Evolutionary conservation across 441 rosid genomes (phyloP).

Genomic region (Pelargonium australe): DNA sequence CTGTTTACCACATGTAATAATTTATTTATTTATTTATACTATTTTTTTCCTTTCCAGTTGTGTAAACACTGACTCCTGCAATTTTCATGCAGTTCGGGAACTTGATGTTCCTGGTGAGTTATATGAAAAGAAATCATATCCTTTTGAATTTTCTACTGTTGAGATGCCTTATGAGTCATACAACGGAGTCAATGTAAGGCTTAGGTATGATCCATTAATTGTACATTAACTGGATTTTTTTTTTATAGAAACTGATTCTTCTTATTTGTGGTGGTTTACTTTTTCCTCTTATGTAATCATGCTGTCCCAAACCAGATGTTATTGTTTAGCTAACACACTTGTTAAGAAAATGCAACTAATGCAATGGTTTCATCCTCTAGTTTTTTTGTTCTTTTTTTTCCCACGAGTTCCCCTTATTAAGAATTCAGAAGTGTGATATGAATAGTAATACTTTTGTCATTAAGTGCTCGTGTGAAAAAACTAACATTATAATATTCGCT

Average conservation of each 20-base stretch:
- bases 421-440: neutral
- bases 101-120: conserved; percentile 95
- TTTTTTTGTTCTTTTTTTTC: neutral
- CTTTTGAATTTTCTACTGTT: conserved; percentile 84
- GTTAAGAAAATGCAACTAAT: neutral
- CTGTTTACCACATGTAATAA: neutral
- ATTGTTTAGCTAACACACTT: neutral
- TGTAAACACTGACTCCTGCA: conserved; percentile 10
- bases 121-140: conserved; percentile 80
- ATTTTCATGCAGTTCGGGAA: conserved; percentile 66
- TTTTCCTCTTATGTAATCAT: neutral
- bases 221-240: neutral
- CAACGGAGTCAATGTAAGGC: conserved; percentile 87
- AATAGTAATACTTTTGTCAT: neutral
- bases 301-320: neutral
- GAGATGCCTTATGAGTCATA: conserved; percentile 97
- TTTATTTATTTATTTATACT: neutral
- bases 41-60: conserved; percentile 6
- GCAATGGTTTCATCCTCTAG: neutral
- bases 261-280: neutral
- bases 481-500: neutral
- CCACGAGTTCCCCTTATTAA: neutral
- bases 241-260: neutral
- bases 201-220: conserved; percentile 46
- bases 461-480: neutral